Evolutionary conservation across 345 rosid genomes (phyloP).

Genomic region (Eucalyptus curtisii): DNA sequence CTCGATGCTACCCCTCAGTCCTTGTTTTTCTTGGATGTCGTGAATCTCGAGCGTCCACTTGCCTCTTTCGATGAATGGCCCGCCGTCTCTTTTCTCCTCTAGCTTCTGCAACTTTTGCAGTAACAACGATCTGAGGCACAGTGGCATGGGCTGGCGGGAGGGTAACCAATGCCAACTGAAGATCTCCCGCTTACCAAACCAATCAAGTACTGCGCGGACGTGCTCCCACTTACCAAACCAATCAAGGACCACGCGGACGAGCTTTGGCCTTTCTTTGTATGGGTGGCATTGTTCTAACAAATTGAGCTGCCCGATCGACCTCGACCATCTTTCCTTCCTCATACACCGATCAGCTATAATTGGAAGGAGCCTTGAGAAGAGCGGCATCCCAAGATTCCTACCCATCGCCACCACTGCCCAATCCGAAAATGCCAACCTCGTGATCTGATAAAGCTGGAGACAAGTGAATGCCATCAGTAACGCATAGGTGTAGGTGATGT

Average conservation of each 20-base stretch:
- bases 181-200: background rate
- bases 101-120: background rate
- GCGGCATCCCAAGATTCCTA: background rate
- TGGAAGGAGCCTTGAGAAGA: background rate
- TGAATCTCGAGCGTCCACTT: background rate
- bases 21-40: background rate
- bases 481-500: background rate
- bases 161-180: background rate
- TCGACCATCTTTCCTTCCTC: background rate
- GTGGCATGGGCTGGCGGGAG: background rate
- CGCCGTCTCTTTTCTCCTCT: background rate
- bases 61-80: background rate
- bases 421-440: background rate
- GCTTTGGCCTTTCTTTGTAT: background rate
- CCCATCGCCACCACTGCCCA: background rate
- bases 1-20: background rate
- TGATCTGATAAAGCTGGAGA: background rate
- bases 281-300: background rate
- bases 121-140: background rate
- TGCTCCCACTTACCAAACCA: background rate
- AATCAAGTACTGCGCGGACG: background rate
- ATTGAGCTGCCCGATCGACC: background rate
- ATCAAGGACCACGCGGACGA: background rate
- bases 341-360: background rate
- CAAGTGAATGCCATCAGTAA: background rate